Base-by-base conservation (phyloP, 2,329 filamentous ascomycete genomes). In the Colletotrichum noveboracense region DNA sequence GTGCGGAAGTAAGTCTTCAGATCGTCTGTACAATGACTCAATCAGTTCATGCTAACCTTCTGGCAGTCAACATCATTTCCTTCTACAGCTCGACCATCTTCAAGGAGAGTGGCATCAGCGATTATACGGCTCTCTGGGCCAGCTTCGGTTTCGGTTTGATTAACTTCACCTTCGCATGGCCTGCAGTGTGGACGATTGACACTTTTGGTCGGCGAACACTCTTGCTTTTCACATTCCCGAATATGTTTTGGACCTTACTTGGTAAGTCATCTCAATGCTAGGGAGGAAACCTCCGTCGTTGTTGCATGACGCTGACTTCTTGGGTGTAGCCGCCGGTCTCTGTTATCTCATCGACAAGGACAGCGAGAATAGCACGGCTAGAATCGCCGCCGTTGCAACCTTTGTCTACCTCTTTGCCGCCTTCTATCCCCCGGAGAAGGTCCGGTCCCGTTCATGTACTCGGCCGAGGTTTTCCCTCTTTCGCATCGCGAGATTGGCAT, bases 341-440 rank as follows among this genome's bases (percentile, higher is more conserved):
- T 85, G 83, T 78, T 86, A 83, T 5, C 78, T 85, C 36, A 83
- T 85, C 48, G 79, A 82, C 14, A 76, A 78, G 1, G 77, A 77
- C 9, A 60, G 81, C 13, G 79, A 83, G 32, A 79, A 82, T 0
- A 84, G 80, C 26, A 86, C 80, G 1, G 85, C 87, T 1, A 87
- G 89, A 71, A 85, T 91, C 30, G 89, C 86, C 38, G 81, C 91
- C 1, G 88, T 93, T 16, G 90, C 91, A 0, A 84, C 92, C 6
- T 93, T 93, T 76, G 85, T 93, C 77, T 94, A 91, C 83, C 81
- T 94, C 16, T 94, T 94, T 77, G 90, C 89, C 2, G 91, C 90
- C 8, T 93, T 93, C 78, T 93, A 93, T 92, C 90, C 0, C 91
- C 91, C 0, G 92, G 92, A 24, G 91, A 93, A 83, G 92, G 92